phyloP scores from a whole-genome alignment of 257 asterid species.

The Capsicum chinense region DNA sequence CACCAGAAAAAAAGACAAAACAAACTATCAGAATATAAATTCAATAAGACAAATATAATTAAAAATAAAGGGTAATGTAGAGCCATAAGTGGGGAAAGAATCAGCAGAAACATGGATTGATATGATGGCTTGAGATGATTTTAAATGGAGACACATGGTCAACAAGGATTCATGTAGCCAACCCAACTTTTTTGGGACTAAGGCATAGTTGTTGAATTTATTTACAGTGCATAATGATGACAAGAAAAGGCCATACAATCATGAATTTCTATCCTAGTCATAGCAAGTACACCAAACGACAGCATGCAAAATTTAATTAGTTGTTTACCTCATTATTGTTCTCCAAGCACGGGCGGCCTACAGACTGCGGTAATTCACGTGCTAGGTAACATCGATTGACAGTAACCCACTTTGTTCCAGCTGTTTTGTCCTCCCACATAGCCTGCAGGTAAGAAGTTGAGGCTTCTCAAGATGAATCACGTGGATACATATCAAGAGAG shows the following conservation, averaged over 20 bases:
- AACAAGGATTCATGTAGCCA: neutral
- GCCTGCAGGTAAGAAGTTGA: slow-evolving; percentile 50
- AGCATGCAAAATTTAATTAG: neutral
- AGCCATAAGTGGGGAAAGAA: neutral
- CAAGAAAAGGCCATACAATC: slow-evolving; percentile 5
- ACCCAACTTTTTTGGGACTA: slow-evolving; percentile 10
- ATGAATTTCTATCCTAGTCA: neutral
- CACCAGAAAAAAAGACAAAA: neutral
- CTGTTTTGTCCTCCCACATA: slow-evolving; percentile 89
- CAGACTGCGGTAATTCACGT: slow-evolving; percentile 87
- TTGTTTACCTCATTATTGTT: slow-evolving; percentile 79
- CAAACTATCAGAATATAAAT: neutral
- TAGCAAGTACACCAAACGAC: neutral
- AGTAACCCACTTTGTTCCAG: slow-evolving; percentile 66
- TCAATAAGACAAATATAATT: neutral
- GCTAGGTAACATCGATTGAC: slow-evolving; percentile 88
- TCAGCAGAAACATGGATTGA: slow-evolving; percentile 1
- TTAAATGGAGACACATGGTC: neutral
- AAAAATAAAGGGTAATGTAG: neutral
- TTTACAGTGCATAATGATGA: neutral
- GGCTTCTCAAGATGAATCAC: slow-evolving; percentile 2
- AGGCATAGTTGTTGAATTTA: slow-evolving; percentile 5
- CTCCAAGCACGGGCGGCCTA: slow-evolving; percentile 93
- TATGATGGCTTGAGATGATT: slow-evolving; percentile 13
- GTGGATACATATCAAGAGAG: slow-evolving; percentile 16